These are phyloP conservation scores for Serendipita sp. DNA, from an alignment of 1,284 basidiomycete species.

Conservation along the genomic window DNA sequence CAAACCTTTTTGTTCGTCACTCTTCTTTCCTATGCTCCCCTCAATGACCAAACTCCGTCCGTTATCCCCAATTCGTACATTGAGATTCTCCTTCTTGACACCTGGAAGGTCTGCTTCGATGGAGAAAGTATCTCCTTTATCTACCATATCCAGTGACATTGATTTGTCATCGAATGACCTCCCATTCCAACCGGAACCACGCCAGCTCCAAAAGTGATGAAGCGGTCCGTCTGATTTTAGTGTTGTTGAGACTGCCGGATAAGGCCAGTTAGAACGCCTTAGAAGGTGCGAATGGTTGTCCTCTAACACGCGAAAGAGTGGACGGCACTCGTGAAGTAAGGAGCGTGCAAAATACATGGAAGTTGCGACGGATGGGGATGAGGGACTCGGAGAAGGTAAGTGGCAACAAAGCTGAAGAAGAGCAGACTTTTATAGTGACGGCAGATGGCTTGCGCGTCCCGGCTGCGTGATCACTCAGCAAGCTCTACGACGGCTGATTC, in stretches of 20 bases:
- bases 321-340: background rate
- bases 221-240: background rate
- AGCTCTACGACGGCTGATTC: too few relatives aligned
- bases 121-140: conserved; percentile 48
- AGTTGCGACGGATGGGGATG: background rate
- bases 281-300: background rate
- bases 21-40: conserved; percentile 28
- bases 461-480: background rate
- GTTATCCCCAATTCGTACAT: conserved; percentile 52
- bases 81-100: conserved; percentile 60
- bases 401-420: background rate
- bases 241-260: too few relatives aligned
- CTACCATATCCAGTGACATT: conserved; percentile 34
- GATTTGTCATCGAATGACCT: background rate
- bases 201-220: background rate
- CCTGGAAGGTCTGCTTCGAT: conserved; percentile 67
- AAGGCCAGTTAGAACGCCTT: too few relatives aligned
- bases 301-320: background rate
- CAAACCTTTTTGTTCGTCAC: background rate
- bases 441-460: background rate
- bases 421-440: background rate
- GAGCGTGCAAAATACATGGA: background rate
- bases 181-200: background rate
- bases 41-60: conserved; percentile 59
- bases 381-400: background rate